Conservation (phyloP, 805 yeast genomes). For the Spathaspora sp. region DNA sequence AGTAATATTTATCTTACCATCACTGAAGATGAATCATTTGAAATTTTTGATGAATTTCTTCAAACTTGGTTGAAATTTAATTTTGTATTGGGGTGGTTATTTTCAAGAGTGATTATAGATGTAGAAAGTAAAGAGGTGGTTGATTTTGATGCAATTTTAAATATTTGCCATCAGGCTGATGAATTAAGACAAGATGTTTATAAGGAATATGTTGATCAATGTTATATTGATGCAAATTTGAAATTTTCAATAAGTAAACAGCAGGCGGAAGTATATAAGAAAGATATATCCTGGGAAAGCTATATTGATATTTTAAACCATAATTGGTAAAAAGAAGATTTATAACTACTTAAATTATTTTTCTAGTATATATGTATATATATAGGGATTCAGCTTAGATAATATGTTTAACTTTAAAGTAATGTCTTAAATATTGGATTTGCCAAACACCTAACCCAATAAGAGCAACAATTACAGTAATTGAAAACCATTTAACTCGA, state of each 20-base stretch:
- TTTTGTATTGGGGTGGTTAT: conserved; percentile 21
- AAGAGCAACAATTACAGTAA: conserved; percentile 64
- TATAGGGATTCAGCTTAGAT: conserved; percentile 30
- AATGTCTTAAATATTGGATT: conserved; percentile 84
- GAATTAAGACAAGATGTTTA: neutral
- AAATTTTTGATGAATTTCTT: conserved; percentile 14
- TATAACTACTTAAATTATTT: too few species aligned
- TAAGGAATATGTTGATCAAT: neutral
- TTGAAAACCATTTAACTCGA: conserved; percentile 85
- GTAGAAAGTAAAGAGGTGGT: neutral
- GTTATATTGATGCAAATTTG: neutral
- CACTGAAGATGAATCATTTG: conserved; percentile 19
- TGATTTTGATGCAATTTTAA: neutral
- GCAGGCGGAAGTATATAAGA: neutral
- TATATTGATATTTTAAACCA: conserved; percentile 1
- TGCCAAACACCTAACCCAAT: conserved; percentile 89
- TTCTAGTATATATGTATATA: neutral
- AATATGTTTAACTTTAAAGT: conserved; percentile 83
- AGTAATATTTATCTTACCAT: conserved; percentile 3
- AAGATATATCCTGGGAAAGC: conserved; percentile 1
- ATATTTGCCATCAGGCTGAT: neutral
- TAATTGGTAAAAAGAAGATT: neutral
- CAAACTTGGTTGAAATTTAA: conserved; percentile 23
- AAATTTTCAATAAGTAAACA: neutral
- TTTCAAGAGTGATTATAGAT: conserved; percentile 7